Conservation (phyloP, 768 basidiomycete genomes). For the Tylopilus rubrobrunneus region DNA sequence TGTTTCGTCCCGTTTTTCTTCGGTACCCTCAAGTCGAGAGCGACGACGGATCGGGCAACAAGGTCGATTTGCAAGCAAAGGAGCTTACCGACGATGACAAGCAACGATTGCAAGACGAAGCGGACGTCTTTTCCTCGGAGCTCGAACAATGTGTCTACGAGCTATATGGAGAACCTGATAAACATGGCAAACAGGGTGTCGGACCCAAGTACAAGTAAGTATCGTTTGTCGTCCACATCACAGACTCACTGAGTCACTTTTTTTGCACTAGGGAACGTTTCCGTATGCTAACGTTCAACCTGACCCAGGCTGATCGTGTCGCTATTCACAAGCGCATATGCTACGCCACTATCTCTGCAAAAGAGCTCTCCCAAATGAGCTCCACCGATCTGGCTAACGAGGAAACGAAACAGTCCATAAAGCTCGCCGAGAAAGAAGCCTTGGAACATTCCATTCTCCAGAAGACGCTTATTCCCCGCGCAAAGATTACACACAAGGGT, state of each 20-base stretch:
- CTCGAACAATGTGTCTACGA: slow-evolving; percentile 78
- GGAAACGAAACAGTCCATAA: slow-evolving; percentile 79
- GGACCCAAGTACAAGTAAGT: slow-evolving; percentile 79
- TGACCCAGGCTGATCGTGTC: slow-evolving; percentile 77
- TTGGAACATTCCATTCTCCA: slow-evolving; percentile 81
- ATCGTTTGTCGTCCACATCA: not conserved
- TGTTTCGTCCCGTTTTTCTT: slow-evolving; percentile 67
- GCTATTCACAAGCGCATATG: slow-evolving; percentile 78
- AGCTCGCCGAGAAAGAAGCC: slow-evolving; percentile 75
- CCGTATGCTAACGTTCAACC: slow-evolving; percentile 84
- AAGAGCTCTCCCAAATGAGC: slow-evolving; percentile 78
- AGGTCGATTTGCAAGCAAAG: slow-evolving; percentile 44
- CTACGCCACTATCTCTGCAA: slow-evolving; percentile 58
- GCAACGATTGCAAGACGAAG: slow-evolving; percentile 48
- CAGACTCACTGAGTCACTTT: slow-evolving; percentile 1
- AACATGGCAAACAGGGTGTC: slow-evolving; percentile 56
- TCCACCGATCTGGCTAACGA: slow-evolving; percentile 88
- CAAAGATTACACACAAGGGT: slow-evolving; percentile 93
- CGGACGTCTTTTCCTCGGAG: slow-evolving; percentile 61
- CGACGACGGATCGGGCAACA: slow-evolving; percentile 29
- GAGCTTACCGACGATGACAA: slow-evolving; percentile 61
- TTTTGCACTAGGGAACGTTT: slow-evolving; percentile 69
- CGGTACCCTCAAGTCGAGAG: slow-evolving; percentile 57
- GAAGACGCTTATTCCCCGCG: slow-evolving; percentile 57
- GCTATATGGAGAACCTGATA: slow-evolving; percentile 74